Evolutionary conservation across 1,139 yeast genomes (phyloP), one percentile per base, ranked within the genome.

Genomic region (Protomyces inouyei): DNA sequence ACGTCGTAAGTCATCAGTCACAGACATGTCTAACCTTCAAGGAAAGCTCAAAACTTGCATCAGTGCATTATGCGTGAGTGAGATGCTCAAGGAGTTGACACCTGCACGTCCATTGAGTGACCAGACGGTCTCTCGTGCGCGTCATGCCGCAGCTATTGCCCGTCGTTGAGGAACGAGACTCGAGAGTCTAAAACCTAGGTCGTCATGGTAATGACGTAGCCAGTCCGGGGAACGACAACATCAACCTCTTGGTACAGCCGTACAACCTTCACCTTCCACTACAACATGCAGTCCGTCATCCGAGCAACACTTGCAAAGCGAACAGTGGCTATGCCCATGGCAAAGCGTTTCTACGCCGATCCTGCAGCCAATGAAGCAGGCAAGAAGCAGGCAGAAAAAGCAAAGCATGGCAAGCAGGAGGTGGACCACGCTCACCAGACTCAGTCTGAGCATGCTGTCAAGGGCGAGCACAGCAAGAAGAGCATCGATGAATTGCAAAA

Each of bases 361-460:
- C 63, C 63, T 8, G 63, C 56, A 2, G 57, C 56, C 25, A 59
- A 59, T 25, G 63, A 52, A 35, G 63, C 63, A 5, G 63, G 63
- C 37, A 59, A 59, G 53, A 28, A 25, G 32, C 63, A 59, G 45
- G 63, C 63, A n/a, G 63, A 59, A 18, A 52, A 59, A 35, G 63
- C 63, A 8, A 52, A 59, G 57, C 32, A 21, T 28, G 63, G 63
- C 45, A 28, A 18, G 23, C 63, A 59, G 52, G 63, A 59, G 38
- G 21, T 59, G 38, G 63, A 59, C 57, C 36, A 36, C n/a, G 57
- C 52, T 28, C 63, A 59, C 53, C 63, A 59, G 57, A 59, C 63
- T 5, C 52, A 59, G 52, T 59, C 63, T 12, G 63, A 59, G 52
- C 57, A 56, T 9, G 63, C 63, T 25, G 63, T 59, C 36, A 25